Base-by-base conservation (phyloP, 208 protist species). In the Leishmania major region DNA sequence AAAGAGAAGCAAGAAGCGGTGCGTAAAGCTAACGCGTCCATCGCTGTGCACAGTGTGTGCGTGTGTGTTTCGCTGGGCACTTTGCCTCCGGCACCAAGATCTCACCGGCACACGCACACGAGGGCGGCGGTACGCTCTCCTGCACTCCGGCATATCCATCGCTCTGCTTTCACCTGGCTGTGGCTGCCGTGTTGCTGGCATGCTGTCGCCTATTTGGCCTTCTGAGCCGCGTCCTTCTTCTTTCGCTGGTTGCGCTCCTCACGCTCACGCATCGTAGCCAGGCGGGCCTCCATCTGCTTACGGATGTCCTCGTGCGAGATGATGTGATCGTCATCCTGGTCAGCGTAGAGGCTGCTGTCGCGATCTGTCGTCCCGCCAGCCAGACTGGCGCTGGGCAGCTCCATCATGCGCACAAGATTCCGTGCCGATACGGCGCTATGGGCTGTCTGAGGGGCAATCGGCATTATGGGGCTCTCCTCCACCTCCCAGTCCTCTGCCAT, bases 251-350 rank as follows among this genome's bases (percentile, higher is more conserved):
- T 90, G 37, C 92, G 90, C 79, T 98, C 93, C 78, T 98, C 93
- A 13, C 92, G 92, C 60, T 96, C 92, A 59, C 94, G 94, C 86
- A 92, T 94, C 31, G 85, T 77, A 13, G 89, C 40, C 25, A 96
- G 90, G 25, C 93, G 93, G 47, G 87, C 67, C 88, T 97, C 92
- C 92, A 98, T 95, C 88, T 97, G 92, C 73, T 81, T 83, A 31
- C 95, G 92, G 60, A 98, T 81, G 37, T 94, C 91, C 67, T 95
- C 93, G 81, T 98, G 95, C 8, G 92, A 96, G 40, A 98, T 90
- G 35, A 98, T 89, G 47, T 88, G 85, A 75, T 95, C 92, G 57
- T 96, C 93, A 49, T 93, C 93, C 49, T 87, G 81, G 25, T 91
- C 89, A 51, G 87, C 89, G 57, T 81, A 83, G 35, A 90, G 86